Conservation (phyloP, 345 rosid species). For the Eucalyptus globulus region DNA sequence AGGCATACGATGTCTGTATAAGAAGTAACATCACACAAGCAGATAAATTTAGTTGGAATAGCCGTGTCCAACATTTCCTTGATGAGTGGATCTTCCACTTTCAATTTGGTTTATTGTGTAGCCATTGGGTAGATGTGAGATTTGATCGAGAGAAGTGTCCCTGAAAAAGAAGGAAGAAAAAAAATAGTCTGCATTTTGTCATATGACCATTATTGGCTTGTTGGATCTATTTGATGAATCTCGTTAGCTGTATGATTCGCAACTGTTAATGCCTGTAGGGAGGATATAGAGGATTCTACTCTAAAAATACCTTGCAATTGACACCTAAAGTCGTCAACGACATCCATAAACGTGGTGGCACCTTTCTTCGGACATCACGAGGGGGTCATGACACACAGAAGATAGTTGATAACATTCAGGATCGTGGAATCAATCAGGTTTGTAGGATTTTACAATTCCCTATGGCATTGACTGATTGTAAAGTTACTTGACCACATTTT, state of each 20-base stretch:
- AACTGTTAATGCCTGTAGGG: conserved; percentile 31
- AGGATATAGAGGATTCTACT: conserved; percentile 84
- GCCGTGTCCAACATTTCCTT: not conserved
- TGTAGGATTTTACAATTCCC: not conserved
- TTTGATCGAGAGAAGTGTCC: not conserved
- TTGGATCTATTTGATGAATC: not conserved
- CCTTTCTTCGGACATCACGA: conserved; percentile 73
- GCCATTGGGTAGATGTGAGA: not conserved
- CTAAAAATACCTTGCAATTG: conserved; percentile 49
- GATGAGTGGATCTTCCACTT: not conserved
- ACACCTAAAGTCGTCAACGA: conserved; percentile 80
- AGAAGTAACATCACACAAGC: not conserved
- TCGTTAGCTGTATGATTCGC: not conserved
- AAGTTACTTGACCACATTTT: not conserved
- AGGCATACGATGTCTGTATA: not conserved
- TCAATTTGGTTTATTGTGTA: not conserved
- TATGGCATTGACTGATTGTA: not conserved
- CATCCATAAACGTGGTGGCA: conserved; percentile 93
- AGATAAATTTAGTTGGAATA: not conserved
- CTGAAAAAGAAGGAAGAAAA: not conserved
- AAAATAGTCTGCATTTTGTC: not conserved
- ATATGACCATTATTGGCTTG: not conserved
- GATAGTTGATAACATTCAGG: conserved; percentile 93
- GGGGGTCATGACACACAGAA: conserved; percentile 89
- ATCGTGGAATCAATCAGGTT: conserved; percentile 90